Evolutionary conservation across 176 grass and related monocot genomes (phyloP), one percentile per base, ranked within the genome.

Genomic region (Luzula sylvatica): DNA sequence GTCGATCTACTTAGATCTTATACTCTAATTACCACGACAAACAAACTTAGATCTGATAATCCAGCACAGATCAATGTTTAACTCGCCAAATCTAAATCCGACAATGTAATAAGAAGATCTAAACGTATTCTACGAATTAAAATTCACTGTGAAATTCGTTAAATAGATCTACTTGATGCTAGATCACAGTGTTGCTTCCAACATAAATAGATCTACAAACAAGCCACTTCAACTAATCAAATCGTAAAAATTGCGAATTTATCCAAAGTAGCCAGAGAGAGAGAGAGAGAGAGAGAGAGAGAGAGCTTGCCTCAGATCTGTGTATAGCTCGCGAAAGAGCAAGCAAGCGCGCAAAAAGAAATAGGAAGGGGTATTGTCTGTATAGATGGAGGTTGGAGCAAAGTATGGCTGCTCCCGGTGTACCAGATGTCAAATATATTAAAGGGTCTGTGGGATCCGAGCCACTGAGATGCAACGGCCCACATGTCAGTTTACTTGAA

Each of bases 281-380:
- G 25, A 11, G 3, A 18, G 1, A 0, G 11, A 39, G 17, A 3
- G 49, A 32, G 24, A 13, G 16, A 2, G 47, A 16, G 38, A 19
- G 23, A 51, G 56, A 30, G n/a, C 56, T 58, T 56, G 69, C 74
- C 74, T 77, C 49, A 77, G 74, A 77, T 77, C 74, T 53, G 74
- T 22, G 48, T 41, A 20, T 32, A 64, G n/a, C 46, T 20, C 32
- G 26, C 28, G 15, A 40, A 55, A 27, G 3, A 51, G 19, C 40
- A 26, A 47, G 23, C 7, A 53, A 38, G 55, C 20, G 68, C 39
- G 53, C 54, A 57, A 57, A n/a, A 35, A 38, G 54, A 57, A 57
- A 57, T 57, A 57, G 38, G 9, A 29, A 35, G 30, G 9, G 5
- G 5, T 7, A 35, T 35, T n/a, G n/a, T n/a, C n/a, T n/a, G n/a